Evolutionary conservation across 2,329 filamentous ascomycete genomes (phyloP), one percentile per base, ranked within the genome.

Genomic region (Ophiostoma piceae): DNA sequence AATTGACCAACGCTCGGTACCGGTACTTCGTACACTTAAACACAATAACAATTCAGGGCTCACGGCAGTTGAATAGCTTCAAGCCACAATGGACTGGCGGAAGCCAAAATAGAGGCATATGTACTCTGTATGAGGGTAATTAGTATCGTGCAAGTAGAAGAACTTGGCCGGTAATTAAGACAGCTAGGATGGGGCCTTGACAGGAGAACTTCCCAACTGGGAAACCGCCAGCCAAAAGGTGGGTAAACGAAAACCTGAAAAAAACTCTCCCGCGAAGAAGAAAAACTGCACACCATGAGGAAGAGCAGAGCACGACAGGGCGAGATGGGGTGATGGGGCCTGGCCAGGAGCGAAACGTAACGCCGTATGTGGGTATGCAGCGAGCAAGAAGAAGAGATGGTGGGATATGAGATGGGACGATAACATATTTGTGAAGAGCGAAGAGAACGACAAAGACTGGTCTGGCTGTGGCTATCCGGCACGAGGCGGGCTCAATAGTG

Each of bases 231-330:
- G 54, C 43, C 43, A 47, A 14, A 26, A 32, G 12, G 54, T 60
- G 54, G 54, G 26, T 32, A 62, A 11, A 62, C 57, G 51, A 62
- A 62, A 62, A 35, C 57, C 26, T 35, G 57, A 62, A 19, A 62
- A 62, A 11, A 16, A 19, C 54, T 62, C 26, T 62, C 57, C 57
- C 26, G 12, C 2, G 54, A 62, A 29, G 26, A 62, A 16, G 57
- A 62, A 62, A 62, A 62, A 62, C 9, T 32, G 26, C 57, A 62
- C 57, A 62, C 57, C 57, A 62, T 26, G 57, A 62, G 57, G 26
- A 26, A 32, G 26, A 62, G 35, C 5, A 35, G 35, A 26, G 26
- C 16, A 16, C 43, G 43, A 47, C 19, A 47, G 19, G 43, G 43
- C 43, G 43, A 57, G 51, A 57, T 57, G 51, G 22, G 57, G 57